Evolutionary conservation across 2,329 filamentous ascomycete species (phyloP).

Genomic region (Diplocarpon mali): DNA sequence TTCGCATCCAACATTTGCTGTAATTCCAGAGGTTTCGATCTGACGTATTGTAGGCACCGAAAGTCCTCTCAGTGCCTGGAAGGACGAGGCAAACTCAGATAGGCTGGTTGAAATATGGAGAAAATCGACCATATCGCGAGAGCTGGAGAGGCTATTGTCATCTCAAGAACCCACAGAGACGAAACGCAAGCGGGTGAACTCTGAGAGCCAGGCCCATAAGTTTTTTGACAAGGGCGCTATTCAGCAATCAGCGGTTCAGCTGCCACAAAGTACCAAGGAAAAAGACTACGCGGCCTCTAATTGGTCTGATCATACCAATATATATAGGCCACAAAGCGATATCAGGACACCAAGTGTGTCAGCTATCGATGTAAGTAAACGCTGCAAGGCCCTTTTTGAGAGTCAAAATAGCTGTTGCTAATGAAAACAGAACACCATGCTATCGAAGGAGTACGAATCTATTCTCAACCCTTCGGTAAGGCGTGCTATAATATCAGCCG

Average conservation of each 20-base stretch:
- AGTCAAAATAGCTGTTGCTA: not conserved
- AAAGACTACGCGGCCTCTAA: not conserved
- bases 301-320: conserved; percentile 2
- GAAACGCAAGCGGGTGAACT: conserved; percentile 21
- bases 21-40: no score
- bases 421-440: not conserved
- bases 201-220: conserved; percentile 14
- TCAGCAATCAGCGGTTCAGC: not conserved
- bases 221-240: not conserved
- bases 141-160: conserved; percentile 25
- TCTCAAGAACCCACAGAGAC: conserved; percentile 20
- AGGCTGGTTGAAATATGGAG: conserved; percentile 24
- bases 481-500: conserved; percentile 4
- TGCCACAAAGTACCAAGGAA: not conserved
- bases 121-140: conserved; percentile 24
- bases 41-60: conserved; percentile 19
- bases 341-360: conserved; percentile 1
- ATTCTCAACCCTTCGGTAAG: conserved; percentile 14
- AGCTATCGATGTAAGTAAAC: conserved; percentile 3
- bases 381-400: not conserved
- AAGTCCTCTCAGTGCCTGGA: conserved; percentile 22
- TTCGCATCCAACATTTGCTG: no score
- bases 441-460: conserved; percentile 10
- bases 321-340: not conserved
- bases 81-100: conserved; percentile 22